Base-by-base conservation (phyloP, 2,329 filamentous ascomycete species). In the Coniella vitis region DNA sequence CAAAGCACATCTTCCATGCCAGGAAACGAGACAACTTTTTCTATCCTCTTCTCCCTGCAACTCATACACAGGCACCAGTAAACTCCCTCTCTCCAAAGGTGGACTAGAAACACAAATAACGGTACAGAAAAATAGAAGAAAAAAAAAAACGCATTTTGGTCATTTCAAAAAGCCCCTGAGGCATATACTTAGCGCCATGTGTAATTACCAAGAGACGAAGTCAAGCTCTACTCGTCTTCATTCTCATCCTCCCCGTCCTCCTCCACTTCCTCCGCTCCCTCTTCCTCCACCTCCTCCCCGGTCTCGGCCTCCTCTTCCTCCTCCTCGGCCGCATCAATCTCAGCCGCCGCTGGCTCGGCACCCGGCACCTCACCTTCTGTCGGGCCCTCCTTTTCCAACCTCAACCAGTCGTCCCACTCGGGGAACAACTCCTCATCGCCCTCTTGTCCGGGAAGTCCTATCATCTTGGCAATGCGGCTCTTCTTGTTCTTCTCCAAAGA, bases 331-430 rank as follows among this genome's bases (percentile, higher is more conserved):
- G 38, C 53, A 12, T 48, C 57, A 8, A 58, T 59, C 21, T 60
- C 60, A 9, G 61, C 60, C 2, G 54, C 57, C 4, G 47, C 59
- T 1, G 57, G 58, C 19, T 55, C 58, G n/a, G 56, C 61, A 35
- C 57, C 57, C 20, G 39, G 49, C 42, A 49, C 55, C 36, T 56
- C 56, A 13, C 49, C 52, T 22, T 56, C 55, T 5, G 68, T 63
- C 3, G 73, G 74, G 3, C 86, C 86, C 58, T 90, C 83, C 51
- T 76, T 79, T 71, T 97, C 93, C 54, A 95, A 64, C 61, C 78
- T 76, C 58, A 97, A 64, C 73, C 88, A 96, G 66, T 93, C 86
- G 4, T 95, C 87, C 93, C 93, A 98, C 61, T 96, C 89, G 0
- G 91, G 91, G 70, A 98, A 98, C 58, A 98, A 76, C 3, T 95